Evolutionary conservation across 1,284 basidiomycete genomes (phyloP), one percentile per base, ranked within the genome.

Genomic region (Ceratobasidium sp.): DNA sequence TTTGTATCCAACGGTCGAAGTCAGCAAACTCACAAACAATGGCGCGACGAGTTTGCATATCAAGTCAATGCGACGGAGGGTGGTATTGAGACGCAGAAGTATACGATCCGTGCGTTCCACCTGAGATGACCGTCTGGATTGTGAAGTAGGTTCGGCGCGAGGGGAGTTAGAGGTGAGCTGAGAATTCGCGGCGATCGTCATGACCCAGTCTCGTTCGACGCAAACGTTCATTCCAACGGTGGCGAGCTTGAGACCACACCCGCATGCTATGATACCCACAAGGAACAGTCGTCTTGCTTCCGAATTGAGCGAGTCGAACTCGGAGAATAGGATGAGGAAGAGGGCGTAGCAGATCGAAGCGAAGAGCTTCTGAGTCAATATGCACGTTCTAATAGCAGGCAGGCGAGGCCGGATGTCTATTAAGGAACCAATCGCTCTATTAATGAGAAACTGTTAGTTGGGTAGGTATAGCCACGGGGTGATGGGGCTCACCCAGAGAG

Each of bases 131-230:
- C 11, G 36, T 11, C 51, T 9, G 27, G 54, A 44, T 15, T 17
- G 75, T 51, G 79, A 77, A 45, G 79, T 80, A 19, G 79, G 65
- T 77, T 29, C 22, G 15, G 22, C 8, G 7, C 11, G 6, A 17
- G 54, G n/a, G 14, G 11, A 24, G 9, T 45, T 22, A 3, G 36
- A 9, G 11, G 4, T 31, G 14, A 24, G 19, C 74, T 84, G 79
- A 65, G 81, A 79, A 54, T 79, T 78, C 11, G 82, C 79, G 0
- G 85, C 84, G 74, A 88, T 86, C 56, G 82, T 79, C 0, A 84
- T 85, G 0, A 86, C 85, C 74, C 74, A 89, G 75, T 89, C 88
- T n/a, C 88, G 80, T 79, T 89, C 87, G n/a, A 89, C 83, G 0
- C 85, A 85, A 1, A 89, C 85, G 0, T 85, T 84, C 50, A 87